A percentile compares a stretch with the other conserved stretches of the same genome.
Evolutionary conservation across 768 basidiomycete species (phyloP).

Genomic region (Phanerochaete carnosa): DNA sequence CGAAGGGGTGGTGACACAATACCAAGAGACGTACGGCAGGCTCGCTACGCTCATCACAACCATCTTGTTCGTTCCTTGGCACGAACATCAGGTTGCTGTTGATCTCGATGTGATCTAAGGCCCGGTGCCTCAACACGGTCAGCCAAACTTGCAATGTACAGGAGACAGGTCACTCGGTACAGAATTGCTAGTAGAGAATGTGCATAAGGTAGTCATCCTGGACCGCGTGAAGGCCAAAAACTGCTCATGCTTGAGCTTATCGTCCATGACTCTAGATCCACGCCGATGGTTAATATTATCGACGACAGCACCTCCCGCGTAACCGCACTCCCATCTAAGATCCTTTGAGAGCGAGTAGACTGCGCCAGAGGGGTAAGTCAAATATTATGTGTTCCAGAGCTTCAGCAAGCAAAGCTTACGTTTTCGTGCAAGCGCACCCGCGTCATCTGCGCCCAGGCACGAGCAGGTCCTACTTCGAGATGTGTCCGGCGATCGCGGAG

Average conservation of each 20-base stretch:
- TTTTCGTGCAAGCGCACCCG: constrained; percentile 53
- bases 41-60: constrained; percentile 4
- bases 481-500: constrained; percentile 53
- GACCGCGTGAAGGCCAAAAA: constrained; percentile 48
- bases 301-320: constrained; percentile 33
- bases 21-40: no score
- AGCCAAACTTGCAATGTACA: constrained; percentile 54
- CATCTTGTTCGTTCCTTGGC: constrained; percentile 16
- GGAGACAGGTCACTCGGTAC: constrained; percentile 61
- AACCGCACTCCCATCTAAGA: constrained; percentile 51
- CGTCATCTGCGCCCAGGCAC: constrained; percentile 49
- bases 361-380: constrained; percentile 52
- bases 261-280: constrained; percentile 59
- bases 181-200: constrained; percentile 61
- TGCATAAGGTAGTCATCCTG: constrained; percentile 47
- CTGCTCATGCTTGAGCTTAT: constrained; percentile 61
- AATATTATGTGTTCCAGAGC: constrained; percentile 64
- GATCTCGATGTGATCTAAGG: constrained; percentile 46
- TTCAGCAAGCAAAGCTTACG: constrained; percentile 58
- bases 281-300: constrained; percentile 46
- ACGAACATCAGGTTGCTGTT: constrained; percentile 52
- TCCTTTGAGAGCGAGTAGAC: constrained; percentile 58
- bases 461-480: constrained; percentile 51
- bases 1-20: no score
- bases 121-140: constrained; percentile 41